phyloP scores from a whole-genome alignment of 768 basidiomycete species.

The Hydnomerulius pinastri region DNA sequence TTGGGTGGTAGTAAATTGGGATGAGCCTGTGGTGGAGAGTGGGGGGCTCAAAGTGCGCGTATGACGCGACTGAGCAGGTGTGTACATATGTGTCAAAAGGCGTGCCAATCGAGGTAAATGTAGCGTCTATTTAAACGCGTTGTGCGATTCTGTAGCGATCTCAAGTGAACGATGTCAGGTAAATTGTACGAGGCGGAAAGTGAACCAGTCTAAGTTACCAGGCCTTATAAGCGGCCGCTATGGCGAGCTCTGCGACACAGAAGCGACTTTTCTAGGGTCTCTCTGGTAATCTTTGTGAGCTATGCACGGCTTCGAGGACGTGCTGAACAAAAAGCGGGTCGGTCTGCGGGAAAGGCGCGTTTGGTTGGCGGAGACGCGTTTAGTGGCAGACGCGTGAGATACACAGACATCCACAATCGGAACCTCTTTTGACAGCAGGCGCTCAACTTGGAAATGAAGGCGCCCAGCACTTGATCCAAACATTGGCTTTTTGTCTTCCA shows the following conservation, averaged over 20 bases:
- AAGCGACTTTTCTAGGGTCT: background rate
- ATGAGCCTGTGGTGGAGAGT: conserved; percentile 35
- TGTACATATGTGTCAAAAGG: conserved; percentile 11
- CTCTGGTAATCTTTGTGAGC: background rate
- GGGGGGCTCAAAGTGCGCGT: conserved; percentile 34
- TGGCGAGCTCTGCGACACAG: background rate
- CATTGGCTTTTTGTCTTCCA: background rate
- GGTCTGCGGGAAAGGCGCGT: conserved; percentile 12
- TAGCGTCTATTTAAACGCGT: background rate
- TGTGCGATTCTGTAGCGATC: background rate
- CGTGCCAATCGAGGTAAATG: background rate
- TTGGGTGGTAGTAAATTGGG: conserved; percentile 46
- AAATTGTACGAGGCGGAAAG: background rate
- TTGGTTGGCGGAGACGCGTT: conserved; percentile 22
- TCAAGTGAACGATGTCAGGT: background rate
- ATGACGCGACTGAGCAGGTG: conserved; percentile 26
- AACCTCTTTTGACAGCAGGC: background rate
- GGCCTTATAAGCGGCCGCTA: conserved; percentile 5
- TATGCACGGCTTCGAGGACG: conserved; percentile 9
- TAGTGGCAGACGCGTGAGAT: conserved; percentile 6
- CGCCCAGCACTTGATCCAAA: background rate
- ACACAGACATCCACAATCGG: conserved; percentile 6
- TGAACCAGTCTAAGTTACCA: background rate
- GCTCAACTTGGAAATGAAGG: background rate
- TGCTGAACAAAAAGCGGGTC: conserved; percentile 14